These are phyloP conservation scores for Globisporangium cystogenes DNA, from an alignment of 352 stramenopile genomes.

Conservation along the genomic window DNA sequence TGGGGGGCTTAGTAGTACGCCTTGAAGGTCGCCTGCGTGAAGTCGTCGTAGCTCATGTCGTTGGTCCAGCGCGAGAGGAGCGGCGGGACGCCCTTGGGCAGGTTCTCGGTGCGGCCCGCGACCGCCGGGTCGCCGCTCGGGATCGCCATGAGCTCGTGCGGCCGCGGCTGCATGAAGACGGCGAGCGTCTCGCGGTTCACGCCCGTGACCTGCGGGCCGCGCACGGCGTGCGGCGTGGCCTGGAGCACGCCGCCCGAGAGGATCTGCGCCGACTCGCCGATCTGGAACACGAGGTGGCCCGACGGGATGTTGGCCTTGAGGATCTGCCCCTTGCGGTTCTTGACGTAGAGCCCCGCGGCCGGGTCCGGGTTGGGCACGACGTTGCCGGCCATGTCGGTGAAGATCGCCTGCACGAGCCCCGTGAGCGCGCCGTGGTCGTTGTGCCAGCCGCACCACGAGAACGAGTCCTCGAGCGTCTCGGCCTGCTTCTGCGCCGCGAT, in stretches of 20 bases:
- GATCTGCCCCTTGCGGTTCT: conserved; percentile 86
- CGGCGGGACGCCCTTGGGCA: conserved; percentile 75
- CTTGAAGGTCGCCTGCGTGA: conserved; percentile 87
- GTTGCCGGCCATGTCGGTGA: conserved; percentile 71
- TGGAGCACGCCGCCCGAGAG: conserved; percentile 91
- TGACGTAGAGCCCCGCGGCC: conserved; percentile 90
- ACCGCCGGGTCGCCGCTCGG: conserved; percentile 37
- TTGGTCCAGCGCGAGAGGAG: conserved; percentile 85
- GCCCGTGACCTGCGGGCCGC: conserved; percentile 61
- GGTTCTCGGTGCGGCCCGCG: conserved; percentile 61
- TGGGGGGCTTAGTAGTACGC: conserved; percentile 87
- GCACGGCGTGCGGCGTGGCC: conserved; percentile 90
- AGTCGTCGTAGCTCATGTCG: conserved; percentile 90
- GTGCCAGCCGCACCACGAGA: conserved; percentile 98
- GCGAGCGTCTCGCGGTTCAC: conserved; percentile 92
- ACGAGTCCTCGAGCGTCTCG: conserved; percentile 56
- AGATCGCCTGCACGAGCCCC: conserved; percentile 90
- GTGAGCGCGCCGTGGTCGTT: conserved; percentile 96
- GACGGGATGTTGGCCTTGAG: conserved; percentile 85
- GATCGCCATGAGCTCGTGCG: conserved; percentile 74
- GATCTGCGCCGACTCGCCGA: conserved; percentile 95
- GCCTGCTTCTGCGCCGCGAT: conserved; percentile 43
- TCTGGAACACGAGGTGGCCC: conserved; percentile 91
- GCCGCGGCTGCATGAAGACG: conserved; percentile 96
- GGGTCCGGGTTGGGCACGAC: conserved; percentile 72